Evolutionary conservation across 2,329 filamentous ascomycete genomes (phyloP).

Genomic region (Aspergillus pseudoterreus): DNA sequence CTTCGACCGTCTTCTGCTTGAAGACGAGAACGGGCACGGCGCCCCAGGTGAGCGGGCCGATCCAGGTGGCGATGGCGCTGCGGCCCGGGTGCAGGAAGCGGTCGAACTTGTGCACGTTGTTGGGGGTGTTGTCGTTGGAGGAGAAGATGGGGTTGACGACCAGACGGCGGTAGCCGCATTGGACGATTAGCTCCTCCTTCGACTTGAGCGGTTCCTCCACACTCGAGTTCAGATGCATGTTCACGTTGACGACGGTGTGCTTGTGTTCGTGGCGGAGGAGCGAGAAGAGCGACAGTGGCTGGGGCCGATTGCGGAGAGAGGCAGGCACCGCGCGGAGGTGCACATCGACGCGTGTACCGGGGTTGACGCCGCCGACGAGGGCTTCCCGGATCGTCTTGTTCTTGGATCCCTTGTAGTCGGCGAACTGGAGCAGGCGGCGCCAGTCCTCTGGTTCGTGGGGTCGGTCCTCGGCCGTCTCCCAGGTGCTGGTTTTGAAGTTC

Average conservation of each 20-base stretch:
- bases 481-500: slow-evolving; percentile 79
- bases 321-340: slow-evolving; percentile 62
- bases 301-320: slow-evolving; percentile 48
- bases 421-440: slow-evolving; percentile 77
- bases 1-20: slow-evolving; percentile 48
- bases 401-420: slow-evolving; percentile 83
- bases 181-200: slow-evolving; percentile 87
- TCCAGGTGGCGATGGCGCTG: slow-evolving; percentile 83
- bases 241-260: slow-evolving; percentile 82
- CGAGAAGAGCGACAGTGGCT: slow-evolving; percentile 74
- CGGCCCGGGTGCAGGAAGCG: slow-evolving; percentile 87
- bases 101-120: slow-evolving; percentile 96
- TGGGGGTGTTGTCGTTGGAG: slow-evolving; percentile 81
- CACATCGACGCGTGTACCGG: slow-evolving; percentile 79
- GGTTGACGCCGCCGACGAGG: slow-evolving; percentile 77
- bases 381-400: slow-evolving; percentile 76
- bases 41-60: slow-evolving; percentile 89
- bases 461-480: slow-evolving; percentile 84
- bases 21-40: slow-evolving; percentile 88
- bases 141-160: slow-evolving; percentile 90
- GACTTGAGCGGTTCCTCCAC: slow-evolving; percentile 74
- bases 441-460: slow-evolving; percentile 87
- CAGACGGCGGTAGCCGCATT: slow-evolving; percentile 84
- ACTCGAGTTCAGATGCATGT: slow-evolving; percentile 79
- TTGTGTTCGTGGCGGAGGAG: slow-evolving; percentile 94